These are phyloP conservation scores for Hysterium pulicare DNA, from an alignment of 2,329 filamentous ascomycete genomes.

Conservation along the genomic window DNA sequence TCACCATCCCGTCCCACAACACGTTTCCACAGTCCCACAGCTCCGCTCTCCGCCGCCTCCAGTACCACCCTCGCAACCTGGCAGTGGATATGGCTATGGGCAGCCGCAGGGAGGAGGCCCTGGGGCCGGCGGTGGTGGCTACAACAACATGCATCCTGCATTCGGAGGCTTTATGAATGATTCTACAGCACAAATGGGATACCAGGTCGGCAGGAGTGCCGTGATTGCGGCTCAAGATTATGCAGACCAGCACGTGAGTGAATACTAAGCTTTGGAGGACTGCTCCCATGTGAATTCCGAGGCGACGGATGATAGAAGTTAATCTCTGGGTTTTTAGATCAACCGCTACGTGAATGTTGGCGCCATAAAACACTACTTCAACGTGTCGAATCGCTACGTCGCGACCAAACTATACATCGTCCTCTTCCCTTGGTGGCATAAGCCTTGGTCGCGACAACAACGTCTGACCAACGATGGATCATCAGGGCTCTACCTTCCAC, in stretches of 20 bases:
- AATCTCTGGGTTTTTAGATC: slow-evolving; percentile 46
- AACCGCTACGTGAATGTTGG: slow-evolving; percentile 87
- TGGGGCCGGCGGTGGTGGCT: slow-evolving; percentile 15
- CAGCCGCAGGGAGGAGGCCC: slow-evolving; percentile 43
- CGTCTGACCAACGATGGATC: slow-evolving; percentile 55
- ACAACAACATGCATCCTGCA: slow-evolving; percentile 49
- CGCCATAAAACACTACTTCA: slow-evolving; percentile 97
- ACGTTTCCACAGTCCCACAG: slow-evolving; percentile 96
- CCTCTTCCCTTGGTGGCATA: slow-evolving; percentile 95
- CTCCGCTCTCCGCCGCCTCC: slow-evolving; percentile 90
- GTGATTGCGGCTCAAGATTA: slow-evolving; percentile 91
- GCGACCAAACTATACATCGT: slow-evolving; percentile 89
- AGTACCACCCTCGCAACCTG: slow-evolving; percentile 64
- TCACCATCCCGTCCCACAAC: slow-evolving; percentile 95
- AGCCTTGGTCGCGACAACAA: slow-evolving; percentile 94
- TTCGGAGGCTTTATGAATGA: slow-evolving; percentile 96
- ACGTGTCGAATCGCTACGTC: slow-evolving; percentile 96
- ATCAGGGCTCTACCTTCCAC: slow-evolving; percentile 76
- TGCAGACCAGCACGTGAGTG: slow-evolving; percentile 84
- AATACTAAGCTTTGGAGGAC: not conserved
- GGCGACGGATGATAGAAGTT: not conserved
- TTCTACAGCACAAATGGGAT: slow-evolving; percentile 88
- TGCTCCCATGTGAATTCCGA: not conserved
- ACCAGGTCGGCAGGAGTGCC: slow-evolving; percentile 89
- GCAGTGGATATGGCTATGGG: slow-evolving; percentile 68